Evolutionary conservation across 176 grass and related monocot genomes (phyloP).

Genomic region (Panicum miliaceum): DNA sequence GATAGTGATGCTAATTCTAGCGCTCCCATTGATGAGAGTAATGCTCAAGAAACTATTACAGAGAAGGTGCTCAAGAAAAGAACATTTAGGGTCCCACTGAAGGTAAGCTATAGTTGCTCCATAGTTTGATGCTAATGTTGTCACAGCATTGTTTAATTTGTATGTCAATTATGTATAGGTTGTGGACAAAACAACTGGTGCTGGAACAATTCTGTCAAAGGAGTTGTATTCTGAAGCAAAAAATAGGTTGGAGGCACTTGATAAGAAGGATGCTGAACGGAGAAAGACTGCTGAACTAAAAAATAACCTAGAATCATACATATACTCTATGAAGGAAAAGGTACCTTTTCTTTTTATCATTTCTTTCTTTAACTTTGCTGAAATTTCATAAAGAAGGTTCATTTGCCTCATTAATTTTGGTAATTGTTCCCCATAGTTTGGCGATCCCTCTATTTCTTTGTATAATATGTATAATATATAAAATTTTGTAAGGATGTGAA

Average conservation of each 20-base stretch:
- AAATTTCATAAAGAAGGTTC: background rate
- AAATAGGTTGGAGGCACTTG: conserved; percentile 80
- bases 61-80: conserved; percentile 96
- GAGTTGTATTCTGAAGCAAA: conserved; percentile 89
- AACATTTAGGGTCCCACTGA: conserved; percentile 95
- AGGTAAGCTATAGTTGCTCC: conserved; percentile 57
- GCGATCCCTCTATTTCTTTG: background rate
- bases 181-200: conserved; percentile 66
- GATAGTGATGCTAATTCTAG: conserved; percentile 49
- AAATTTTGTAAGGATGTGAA: background rate
- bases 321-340: conserved; percentile 99
- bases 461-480: conserved; percentile 6
- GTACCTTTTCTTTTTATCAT: conserved; percentile 43
- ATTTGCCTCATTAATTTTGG: background rate
- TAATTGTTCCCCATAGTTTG: background rate
- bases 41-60: conserved; percentile 59
- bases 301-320: conserved; percentile 93
- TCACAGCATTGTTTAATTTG: conserved; percentile 3
- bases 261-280: conserved; percentile 90
- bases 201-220: conserved; percentile 71
- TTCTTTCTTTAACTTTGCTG: conserved; percentile 7
- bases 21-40: conserved; percentile 51
- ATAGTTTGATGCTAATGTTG: conserved; percentile 31
- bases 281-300: conserved; percentile 94
- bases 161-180: conserved; percentile 54